These are phyloP conservation scores for Clonostachys byssicola DNA, from an alignment of 2,329 filamentous ascomycete genomes.

Conservation along the genomic window DNA sequence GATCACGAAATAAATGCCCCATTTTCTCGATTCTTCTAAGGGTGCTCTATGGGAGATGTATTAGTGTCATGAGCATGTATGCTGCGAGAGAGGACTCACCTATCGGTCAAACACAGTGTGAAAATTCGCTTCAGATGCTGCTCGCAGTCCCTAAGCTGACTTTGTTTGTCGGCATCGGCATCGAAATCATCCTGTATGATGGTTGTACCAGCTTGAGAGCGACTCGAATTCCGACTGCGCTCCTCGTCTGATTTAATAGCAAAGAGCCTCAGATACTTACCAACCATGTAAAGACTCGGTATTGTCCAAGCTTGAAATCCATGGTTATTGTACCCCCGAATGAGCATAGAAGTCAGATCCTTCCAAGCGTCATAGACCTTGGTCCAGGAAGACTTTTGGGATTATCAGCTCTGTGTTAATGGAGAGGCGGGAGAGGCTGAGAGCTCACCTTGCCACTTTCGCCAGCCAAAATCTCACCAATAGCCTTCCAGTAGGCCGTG, in stretches of 20 bases:
- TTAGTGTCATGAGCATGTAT: background rate
- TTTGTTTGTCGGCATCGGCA: slow-evolving; percentile 70
- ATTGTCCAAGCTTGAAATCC: slow-evolving; percentile 88
- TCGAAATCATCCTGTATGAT: slow-evolving; percentile 79
- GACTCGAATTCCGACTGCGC: slow-evolving; percentile 30
- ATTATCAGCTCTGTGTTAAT: slow-evolving; percentile 6
- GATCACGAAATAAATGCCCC: slow-evolving; percentile 93
- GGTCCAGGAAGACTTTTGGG: slow-evolving; percentile 61
- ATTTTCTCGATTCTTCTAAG: slow-evolving; percentile 88
- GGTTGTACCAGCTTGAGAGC: slow-evolving; percentile 29
- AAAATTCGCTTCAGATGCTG: slow-evolving; percentile 90
- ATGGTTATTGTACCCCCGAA: slow-evolving; percentile 74
- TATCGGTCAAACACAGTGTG: slow-evolving; percentile 82
- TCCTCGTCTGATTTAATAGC: slow-evolving; percentile 88
- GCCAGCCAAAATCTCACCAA: slow-evolving; percentile 65
- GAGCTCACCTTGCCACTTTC: slow-evolving; percentile 27
- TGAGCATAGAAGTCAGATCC: slow-evolving; percentile 71
- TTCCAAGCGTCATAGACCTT: slow-evolving; percentile 87
- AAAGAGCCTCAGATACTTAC: slow-evolving; percentile 81
- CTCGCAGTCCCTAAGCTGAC: slow-evolving; percentile 86
- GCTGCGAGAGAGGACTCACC: slow-evolving; percentile 46
- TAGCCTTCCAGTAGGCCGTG: slow-evolving; percentile 76
- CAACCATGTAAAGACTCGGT: slow-evolving; percentile 81
- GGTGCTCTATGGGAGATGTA: slow-evolving; percentile 53
- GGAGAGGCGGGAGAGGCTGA: no score